Evolutionary conservation across 2,329 filamentous ascomycete genomes (phyloP), one percentile per base, ranked within the genome.

Genomic region (Didymella exigua): DNA sequence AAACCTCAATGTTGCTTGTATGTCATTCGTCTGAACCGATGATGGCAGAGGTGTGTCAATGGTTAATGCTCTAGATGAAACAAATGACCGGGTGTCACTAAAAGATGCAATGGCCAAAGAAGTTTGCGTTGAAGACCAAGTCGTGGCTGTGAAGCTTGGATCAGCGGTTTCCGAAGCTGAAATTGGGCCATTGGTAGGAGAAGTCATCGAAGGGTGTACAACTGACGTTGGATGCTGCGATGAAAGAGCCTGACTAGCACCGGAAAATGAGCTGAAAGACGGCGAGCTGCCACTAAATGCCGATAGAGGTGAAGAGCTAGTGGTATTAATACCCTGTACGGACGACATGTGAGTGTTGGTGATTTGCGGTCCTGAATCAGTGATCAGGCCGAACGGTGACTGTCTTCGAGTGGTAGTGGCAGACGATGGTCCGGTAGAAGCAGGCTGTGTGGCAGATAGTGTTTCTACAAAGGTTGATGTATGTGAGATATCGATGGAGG

Each of bases 151-250:
- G 11, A 24, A 40, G 29, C 11, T 14, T 6, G 27, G 21, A 5
- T 23, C 29, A n/a, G 36, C 6, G 18, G 29, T 27, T 21, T 55
- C 52, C 2, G 52, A 50, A 13, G 46, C 46, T 3, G 41, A 46
- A 11, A 50, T 50, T 5, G 24, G 5, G 30, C 16, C 21, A 19
- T 11, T 16, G 9, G 24, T 7, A 11, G n/a, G 30, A 3, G 21
- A 16, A 19, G 29, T 31, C 5, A 7, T 21, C 8, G 36, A 34
- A 10, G 52, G 6, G 5, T 10, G 3, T 0, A n/a, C 40, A 3
- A 41, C 18, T 18, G 41, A 37, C 9, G 52, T 50, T 11, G 21
- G 10, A 5, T 26, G 24, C 6, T 45, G 40, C n/a, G 30, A 50
- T 6, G 24, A 18, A 9, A 9, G 4, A 14, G 8, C 2, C 14